Conservation (phyloP, 1,284 basidiomycete species). For the Cutaneotrichosporon spelunceum region DNA sequence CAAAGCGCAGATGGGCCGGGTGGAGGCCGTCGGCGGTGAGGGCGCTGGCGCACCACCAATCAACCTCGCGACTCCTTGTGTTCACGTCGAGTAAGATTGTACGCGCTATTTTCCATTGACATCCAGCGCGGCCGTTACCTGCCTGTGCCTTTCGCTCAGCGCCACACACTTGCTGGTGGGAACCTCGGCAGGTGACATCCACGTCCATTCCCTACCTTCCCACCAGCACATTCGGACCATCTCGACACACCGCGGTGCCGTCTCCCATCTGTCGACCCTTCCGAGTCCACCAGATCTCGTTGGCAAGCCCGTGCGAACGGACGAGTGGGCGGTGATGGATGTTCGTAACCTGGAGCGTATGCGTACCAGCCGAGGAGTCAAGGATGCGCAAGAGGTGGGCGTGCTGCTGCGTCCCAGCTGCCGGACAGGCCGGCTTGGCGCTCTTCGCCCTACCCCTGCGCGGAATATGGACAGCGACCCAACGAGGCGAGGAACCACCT, state of each 20-base stretch:
- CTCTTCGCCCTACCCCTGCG: neutral
- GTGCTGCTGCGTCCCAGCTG: constrained; percentile 27
- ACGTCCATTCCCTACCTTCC: constrained; percentile 81
- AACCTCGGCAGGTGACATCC: constrained; percentile 68
- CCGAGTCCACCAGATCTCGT: constrained; percentile 78
- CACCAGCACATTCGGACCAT: constrained; percentile 83
- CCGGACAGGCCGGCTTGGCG: neutral
- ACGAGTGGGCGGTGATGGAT: constrained; percentile 45
- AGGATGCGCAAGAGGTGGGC: constrained; percentile 37
- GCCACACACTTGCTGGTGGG: constrained; percentile 71
- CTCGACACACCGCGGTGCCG: constrained; percentile 63
- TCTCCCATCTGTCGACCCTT: constrained; percentile 71
- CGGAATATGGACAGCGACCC: neutral
- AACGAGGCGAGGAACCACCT: too few relatives aligned
- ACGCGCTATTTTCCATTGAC: neutral
- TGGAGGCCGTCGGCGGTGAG: constrained; percentile 71
- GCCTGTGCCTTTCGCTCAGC: constrained; percentile 70
- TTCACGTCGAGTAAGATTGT: constrained; percentile 9
- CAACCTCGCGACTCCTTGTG: constrained; percentile 51
- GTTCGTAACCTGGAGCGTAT: constrained; percentile 49
- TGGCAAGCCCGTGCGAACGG: constrained; percentile 46
- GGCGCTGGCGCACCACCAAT: constrained; percentile 64
- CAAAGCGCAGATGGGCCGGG: constrained; percentile 52
- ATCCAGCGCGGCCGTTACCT: constrained; percentile 59
- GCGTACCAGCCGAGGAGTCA: constrained; percentile 34